Conservation (phyloP, 805 yeast species). For the Maudiozyma pseudohumilis region DNA sequence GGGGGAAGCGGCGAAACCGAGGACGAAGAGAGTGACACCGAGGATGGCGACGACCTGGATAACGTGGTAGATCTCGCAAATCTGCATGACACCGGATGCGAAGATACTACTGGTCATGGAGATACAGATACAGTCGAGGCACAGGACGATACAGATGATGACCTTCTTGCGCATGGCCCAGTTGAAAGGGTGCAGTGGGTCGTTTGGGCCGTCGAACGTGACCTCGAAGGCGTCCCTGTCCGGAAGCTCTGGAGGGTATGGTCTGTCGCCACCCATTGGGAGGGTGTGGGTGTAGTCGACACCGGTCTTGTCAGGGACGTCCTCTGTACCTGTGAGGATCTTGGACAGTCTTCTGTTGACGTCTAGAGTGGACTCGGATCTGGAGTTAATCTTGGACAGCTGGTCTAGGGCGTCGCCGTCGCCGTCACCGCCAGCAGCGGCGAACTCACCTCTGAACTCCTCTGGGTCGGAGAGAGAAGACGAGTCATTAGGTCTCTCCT, state of each 20-base stretch:
- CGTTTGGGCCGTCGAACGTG: slow-evolving; percentile 66
- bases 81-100: slow-evolving; percentile 45
- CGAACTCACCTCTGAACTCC: slow-evolving; percentile 3
- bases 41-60: slow-evolving; percentile 59
- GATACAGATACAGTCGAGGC: slow-evolving; percentile 39
- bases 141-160: slow-evolving; percentile 35
- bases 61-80: slow-evolving; percentile 47
- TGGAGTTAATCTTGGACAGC: slow-evolving; percentile 10
- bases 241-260: slow-evolving; percentile 54
- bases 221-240: slow-evolving; percentile 51
- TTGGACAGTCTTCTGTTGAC: slow-evolving; percentile 11
- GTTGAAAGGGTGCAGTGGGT: slow-evolving; percentile 73
- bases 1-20: slow-evolving; percentile 93
- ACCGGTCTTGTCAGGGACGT: slow-evolving; percentile 7
- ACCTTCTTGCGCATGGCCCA: slow-evolving; percentile 49
- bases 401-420: slow-evolving; percentile 2
- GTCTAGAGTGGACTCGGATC: slow-evolving; percentile 9
- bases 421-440: background rate
- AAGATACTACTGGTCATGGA: slow-evolving; percentile 81
- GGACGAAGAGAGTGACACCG: slow-evolving; percentile 69
- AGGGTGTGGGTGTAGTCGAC: slow-evolving; percentile 8
- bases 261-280: slow-evolving; percentile 59
- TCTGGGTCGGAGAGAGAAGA: slow-evolving; percentile 12
- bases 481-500: slow-evolving; percentile 3
- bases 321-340: slow-evolving; percentile 8